Base-by-base conservation (phyloP, 306 rosid species). In the Vachellia pachyceras region DNA sequence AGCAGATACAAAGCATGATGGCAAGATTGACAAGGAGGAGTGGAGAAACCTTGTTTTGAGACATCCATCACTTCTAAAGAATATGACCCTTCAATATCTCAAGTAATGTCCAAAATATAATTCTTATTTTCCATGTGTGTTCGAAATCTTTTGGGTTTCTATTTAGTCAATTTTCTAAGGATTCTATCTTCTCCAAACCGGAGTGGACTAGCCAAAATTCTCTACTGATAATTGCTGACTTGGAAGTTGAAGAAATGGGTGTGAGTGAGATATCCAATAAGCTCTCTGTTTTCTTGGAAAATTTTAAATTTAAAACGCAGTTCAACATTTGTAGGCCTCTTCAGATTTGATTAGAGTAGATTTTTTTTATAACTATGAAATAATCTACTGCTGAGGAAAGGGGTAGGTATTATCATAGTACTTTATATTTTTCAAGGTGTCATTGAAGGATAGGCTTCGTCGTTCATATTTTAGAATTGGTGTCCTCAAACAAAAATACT, bases 1-100 rank as follows among this genome's bases (percentile, higher is more conserved):
- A 91, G 99, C 98, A 46, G 98, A 96, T 82, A 96, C 99, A 23
- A 96, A 96, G 88, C 98, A 94, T 81, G 99, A 96, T 40, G 99
- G 99, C 69, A 90, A 84, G 89, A 96, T 96, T 44, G 99, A 96
- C 88, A 96, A 96, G 89, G 99, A 96, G 84, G 98, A 96, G 86
- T 96, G 99, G 99, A 88, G 98, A 88, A 92, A 84, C 88, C 98
- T 94, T 58, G 99, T 96, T 64, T 55, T 90, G 88, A 92, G 95
- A 18, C 98, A 96, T 82, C 98, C 99, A 0, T 96, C 99, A 35
- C 99, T 96, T 81, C 79, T 96, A 85, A 96, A 96, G 79, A 96
- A 96, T 82, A 93, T 94, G 98, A 96, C 97, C 54, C 99, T 96
- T 76, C 98, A 93, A 81, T 95, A 95, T 86, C 97, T 95, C 87